Conservation (phyloP, 1,139 yeast genomes). For the Saccharomyces hybrid region DNA sequence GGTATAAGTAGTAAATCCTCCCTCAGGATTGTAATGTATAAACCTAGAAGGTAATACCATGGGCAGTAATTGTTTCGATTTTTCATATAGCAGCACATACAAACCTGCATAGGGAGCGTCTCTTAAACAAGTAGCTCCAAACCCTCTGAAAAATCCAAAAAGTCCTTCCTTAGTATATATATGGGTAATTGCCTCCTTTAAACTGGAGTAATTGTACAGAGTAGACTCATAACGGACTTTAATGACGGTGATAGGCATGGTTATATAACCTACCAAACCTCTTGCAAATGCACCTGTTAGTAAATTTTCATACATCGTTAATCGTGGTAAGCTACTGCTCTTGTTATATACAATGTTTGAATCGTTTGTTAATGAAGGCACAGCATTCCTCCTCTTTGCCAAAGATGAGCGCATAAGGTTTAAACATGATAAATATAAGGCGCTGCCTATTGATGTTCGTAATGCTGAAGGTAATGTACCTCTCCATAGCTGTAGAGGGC, state of each 20-base stretch:
- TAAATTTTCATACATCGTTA: conserved; percentile 64
- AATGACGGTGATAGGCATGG: conserved; percentile 98
- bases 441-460: conserved; percentile 87
- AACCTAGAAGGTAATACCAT: conserved; percentile 22
- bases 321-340: conserved; percentile 51
- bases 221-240: conserved; percentile 85
- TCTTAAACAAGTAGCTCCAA: conserved; percentile 76
- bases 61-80: conserved; percentile 47
- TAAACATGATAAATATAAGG: conserved; percentile 68
- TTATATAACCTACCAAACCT: conserved; percentile 72
- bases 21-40: conserved; percentile 14
- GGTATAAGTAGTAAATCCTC: conserved; percentile 32
- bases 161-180: conserved; percentile 48
- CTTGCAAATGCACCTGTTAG: conserved; percentile 73
- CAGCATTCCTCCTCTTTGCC: conserved; percentile 31
- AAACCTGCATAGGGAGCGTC: conserved; percentile 97
- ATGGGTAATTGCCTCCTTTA: conserved; percentile 53
- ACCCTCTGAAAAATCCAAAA: conserved; percentile 76
- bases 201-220: conserved; percentile 58
- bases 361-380: neutral
- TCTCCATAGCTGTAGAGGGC: conserved; percentile 66
- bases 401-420: conserved; percentile 52
- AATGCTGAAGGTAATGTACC: conserved; percentile 89
- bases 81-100: conserved; percentile 78
- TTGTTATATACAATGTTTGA: conserved; percentile 5